phyloP scores from a whole-genome alignment of 495 filamentous ascomycete species.

The Aspergillus asperescens region DNA sequence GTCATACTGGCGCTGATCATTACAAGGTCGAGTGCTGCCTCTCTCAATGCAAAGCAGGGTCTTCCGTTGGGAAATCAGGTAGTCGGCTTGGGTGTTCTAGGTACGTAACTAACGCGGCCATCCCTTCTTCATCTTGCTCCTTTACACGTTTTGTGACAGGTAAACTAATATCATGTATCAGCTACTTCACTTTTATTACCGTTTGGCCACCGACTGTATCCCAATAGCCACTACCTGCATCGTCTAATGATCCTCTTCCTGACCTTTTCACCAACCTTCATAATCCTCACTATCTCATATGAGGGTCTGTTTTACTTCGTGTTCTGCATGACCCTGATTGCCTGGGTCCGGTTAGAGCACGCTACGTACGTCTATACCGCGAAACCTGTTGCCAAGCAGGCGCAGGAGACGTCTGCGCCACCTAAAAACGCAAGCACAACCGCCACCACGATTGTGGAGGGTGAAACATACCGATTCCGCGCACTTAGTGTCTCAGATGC shows the following conservation, averaged over 20 bases:
- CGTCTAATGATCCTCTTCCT: conserved; percentile 86
- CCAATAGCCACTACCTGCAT: conserved; percentile 86
- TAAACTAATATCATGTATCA: conserved; percentile 24
- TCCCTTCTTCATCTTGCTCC: neutral
- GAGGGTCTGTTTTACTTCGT: conserved; percentile 95
- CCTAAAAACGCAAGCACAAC: conserved; percentile 29
- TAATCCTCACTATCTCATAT: conserved; percentile 96
- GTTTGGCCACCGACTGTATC: conserved; percentile 71
- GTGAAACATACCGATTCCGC: conserved; percentile 54
- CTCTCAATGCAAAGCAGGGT: conserved; percentile 79
- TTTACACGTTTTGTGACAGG: neutral
- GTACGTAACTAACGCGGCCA: conserved; percentile 42
- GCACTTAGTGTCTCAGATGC: conserved; percentile 72
- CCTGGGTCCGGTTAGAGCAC: conserved; percentile 89
- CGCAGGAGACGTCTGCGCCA: conserved; percentile 12
- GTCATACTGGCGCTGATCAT: conserved; percentile 78
- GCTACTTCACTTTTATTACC: conserved; percentile 75
- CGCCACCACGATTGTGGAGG: conserved; percentile 26
- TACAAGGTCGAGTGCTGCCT: conserved; percentile 73
- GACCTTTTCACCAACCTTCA: conserved; percentile 87
- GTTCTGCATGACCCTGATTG: conserved; percentile 76
- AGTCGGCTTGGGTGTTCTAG: conserved; percentile 77
- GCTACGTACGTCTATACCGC: conserved; percentile 58
- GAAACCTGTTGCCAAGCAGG: conserved; percentile 24
- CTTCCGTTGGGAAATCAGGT: conserved; percentile 87